A percentile compares a stretch with the other conserved stretches of the same genome.
phyloP scores from a whole-genome alignment of 805 yeast species.

The Lipomyces yamadae region DNA sequence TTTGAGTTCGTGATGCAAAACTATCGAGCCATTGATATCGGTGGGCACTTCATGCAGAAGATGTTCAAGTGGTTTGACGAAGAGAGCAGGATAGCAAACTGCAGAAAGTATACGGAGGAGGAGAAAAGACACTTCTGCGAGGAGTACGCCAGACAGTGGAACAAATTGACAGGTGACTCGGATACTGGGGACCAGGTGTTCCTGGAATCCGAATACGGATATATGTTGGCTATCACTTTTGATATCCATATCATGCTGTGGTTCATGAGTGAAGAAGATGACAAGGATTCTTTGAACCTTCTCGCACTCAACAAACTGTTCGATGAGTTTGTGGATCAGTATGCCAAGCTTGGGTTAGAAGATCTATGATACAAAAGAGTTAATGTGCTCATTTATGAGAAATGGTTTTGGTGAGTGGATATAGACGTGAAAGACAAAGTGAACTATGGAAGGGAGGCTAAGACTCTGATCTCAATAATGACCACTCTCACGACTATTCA shows the following conservation, averaged over 20 bases:
- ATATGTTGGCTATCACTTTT: constrained; percentile 2
- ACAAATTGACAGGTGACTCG: constrained; percentile 1
- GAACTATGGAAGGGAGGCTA: too few species aligned
- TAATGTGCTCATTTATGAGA: too few species aligned
- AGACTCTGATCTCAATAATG: too few species aligned
- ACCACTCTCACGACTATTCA: too few species aligned
- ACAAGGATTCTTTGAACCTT: neutral
- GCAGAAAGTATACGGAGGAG: neutral
- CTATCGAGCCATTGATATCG: neutral
- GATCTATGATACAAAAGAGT: neutral
- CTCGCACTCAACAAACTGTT: constrained; percentile 4
- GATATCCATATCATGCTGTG: constrained; percentile 2
- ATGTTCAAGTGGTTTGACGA: constrained; percentile 1
- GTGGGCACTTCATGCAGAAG: constrained; percentile 5
- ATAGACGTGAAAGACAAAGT: too few species aligned
- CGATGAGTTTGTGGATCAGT: constrained; percentile 4
- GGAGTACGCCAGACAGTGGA: constrained; percentile 5
- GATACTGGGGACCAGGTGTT: constrained; percentile 2
- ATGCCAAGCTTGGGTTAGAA: neutral
- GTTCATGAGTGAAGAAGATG: neutral
- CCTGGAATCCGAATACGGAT: constrained; percentile 1
- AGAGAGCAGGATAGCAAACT: constrained; percentile 4
- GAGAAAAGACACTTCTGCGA: constrained; percentile 1
- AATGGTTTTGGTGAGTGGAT: too few species aligned
- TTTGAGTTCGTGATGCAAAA: constrained; percentile 3